Evolutionary conservation across 1,139 yeast genomes (phyloP), one percentile per base, ranked within the genome.

Genomic region (Diutina siamensis): DNA sequence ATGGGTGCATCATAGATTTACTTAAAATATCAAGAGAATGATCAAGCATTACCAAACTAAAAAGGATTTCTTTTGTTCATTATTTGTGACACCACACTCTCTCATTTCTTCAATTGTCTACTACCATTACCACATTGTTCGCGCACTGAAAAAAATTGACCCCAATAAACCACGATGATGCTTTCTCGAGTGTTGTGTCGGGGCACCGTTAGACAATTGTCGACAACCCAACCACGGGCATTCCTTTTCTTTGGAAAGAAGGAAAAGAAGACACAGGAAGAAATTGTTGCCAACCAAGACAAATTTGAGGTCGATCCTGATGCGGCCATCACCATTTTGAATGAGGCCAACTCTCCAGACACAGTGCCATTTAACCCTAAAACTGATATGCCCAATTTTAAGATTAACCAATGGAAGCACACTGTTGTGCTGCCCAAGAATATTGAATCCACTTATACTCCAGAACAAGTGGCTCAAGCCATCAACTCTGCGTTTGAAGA

Each of bases 231-330:
- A 7, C 42, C 28, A 12, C 42, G 28, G 9, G 4, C 32, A 8
- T 38, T 38, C n/a, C 42, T 38, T 18, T 38, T 38, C 21, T 38
- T 38, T 17, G 42, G 42, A 4, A 52, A 57, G 44, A 57, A 55
- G 48, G 52, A 53, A 52, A 63, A 25, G 21, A 21, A 32, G 36
- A 27, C 35, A 27, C 42, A 44, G 38, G n/a, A 65, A 48, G 71
- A 68, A 35, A 57, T 70, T 47, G 58, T 67, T 46, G 59, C 67
- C 51, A 69, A 68, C 44, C 74, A 70, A 57, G 71, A 69, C 52
- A 60, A 66, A 38, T 63, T 57, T 48, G 67, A 63, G 49, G 57
- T 59, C 18, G 68, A 63, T 45, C 61, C 64, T 8, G 56, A 55
- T 22, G 57, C 64, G 35, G 67, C 66, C 48, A 63, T 71, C 45